These are phyloP conservation scores for Nicotiana obtusifolia DNA, from an alignment of 257 asterid species.

Conservation along the genomic window DNA sequence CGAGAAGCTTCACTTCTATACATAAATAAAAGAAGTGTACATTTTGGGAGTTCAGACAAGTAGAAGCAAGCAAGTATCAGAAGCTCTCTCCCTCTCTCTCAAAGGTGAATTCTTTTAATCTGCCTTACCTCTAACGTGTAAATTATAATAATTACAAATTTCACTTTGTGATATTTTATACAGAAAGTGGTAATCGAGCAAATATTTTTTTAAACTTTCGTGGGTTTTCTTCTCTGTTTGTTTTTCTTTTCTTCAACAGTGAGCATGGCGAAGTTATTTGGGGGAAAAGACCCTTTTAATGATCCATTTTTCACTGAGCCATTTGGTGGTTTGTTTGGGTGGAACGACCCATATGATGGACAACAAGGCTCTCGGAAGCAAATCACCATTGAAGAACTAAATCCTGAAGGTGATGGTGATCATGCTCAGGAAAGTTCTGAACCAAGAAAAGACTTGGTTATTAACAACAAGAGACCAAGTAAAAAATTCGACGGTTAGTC, in stretches of 20 bases:
- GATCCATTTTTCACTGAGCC: slow-evolving; percentile 67
- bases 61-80: neutral
- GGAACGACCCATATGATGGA: slow-evolving; percentile 37
- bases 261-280: slow-evolving; percentile 58
- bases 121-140: no score
- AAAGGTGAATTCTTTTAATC: neutral
- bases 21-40: neutral
- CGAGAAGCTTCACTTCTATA: neutral
- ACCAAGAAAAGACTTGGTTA: slow-evolving; percentile 39
- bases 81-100: neutral
- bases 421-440: slow-evolving; percentile 20
- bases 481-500: slow-evolving; percentile 32
- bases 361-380: slow-evolving; percentile 33
- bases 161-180: no score
- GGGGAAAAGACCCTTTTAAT: slow-evolving; percentile 73
- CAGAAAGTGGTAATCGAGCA: no score
- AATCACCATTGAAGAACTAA: slow-evolving; percentile 60
- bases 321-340: slow-evolving; percentile 42
- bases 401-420: slow-evolving; percentile 41
- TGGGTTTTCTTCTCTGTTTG: neutral
- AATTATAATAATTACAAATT: no score
- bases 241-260: neutral
- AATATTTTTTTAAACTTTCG: no score
- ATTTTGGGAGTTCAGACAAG: neutral
- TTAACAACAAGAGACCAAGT: slow-evolving; percentile 22